Evolutionary conservation across 257 asterid genomes (phyloP).

Genomic region (Perilla frutescens): DNA sequence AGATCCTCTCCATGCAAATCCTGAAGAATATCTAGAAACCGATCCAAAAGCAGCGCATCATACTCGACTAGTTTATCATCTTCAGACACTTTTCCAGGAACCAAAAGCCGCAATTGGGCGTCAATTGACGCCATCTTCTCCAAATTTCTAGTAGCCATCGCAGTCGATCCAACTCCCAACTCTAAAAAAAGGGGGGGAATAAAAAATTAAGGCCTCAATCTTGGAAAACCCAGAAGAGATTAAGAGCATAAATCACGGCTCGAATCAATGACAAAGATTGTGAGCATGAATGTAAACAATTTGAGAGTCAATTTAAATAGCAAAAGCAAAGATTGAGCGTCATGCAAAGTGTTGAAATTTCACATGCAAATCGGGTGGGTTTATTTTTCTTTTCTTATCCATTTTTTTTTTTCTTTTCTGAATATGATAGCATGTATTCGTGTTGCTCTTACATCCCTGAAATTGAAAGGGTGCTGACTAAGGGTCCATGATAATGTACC

Average conservation of each 20-base stretch:
- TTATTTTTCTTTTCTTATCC: neutral
- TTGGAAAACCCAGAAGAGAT: neutral
- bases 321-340: neutral
- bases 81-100: constrained; percentile 62
- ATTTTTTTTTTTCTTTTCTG: neutral
- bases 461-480: constrained; percentile 26
- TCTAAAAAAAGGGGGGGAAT: neutral
- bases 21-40: constrained; percentile 69
- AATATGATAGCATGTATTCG: constrained; percentile 2
- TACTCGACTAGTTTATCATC: constrained; percentile 70
- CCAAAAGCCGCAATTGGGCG: constrained; percentile 66
- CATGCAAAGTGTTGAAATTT: constrained; percentile 10
- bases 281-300: neutral
- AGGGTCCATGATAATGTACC: constrained; percentile 37
- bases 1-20: constrained; percentile 74
- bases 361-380: constrained; percentile 2
- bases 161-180: constrained; percentile 21
- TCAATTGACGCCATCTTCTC: constrained; percentile 62
- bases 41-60: constrained; percentile 73
- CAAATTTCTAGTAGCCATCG: constrained; percentile 41
- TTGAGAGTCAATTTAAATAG: neutral
- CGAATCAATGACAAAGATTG: constrained; percentile 7
- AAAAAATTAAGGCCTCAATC: neutral
- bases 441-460: neutral
- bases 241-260: constrained; percentile 23